Conservation (phyloP, 805 yeast species). For the Candida caryicola region DNA sequence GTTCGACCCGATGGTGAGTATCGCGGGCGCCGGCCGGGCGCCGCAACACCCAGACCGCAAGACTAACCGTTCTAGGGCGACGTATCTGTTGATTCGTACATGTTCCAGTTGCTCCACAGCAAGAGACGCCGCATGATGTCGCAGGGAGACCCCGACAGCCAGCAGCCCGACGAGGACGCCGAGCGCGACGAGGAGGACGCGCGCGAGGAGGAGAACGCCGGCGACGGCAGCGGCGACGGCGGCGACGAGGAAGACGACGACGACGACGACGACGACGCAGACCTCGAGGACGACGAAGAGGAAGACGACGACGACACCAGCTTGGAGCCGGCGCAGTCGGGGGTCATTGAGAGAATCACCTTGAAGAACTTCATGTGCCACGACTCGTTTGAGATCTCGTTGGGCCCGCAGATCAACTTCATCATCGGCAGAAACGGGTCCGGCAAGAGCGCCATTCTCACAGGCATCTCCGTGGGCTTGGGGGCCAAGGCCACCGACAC, state of each 20-base stretch:
- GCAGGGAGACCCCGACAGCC: not conserved
- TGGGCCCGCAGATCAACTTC: slow-evolving; percentile 81
- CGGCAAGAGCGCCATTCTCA: slow-evolving; percentile 84
- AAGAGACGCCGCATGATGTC: slow-evolving; percentile 5
- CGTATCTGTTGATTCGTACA: slow-evolving; percentile 8
- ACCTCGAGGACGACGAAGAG: slow-evolving; percentile 15
- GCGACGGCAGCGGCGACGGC: slow-evolving; percentile 13
- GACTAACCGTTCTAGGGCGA: slow-evolving; percentile 8
- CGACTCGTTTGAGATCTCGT: slow-evolving; percentile 65
- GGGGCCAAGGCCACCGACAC: slow-evolving; percentile 90
- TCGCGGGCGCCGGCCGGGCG: too few relatives aligned
- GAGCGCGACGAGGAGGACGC: slow-evolving; percentile 2
- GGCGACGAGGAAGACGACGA: slow-evolving; percentile 15
- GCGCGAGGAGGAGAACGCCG: slow-evolving; percentile 10
- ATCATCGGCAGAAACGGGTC: slow-evolving; percentile 89
- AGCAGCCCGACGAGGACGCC: not conserved
- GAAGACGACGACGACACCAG: slow-evolving; percentile 15
- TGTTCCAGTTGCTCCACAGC: slow-evolving; percentile 9
- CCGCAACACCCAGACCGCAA: not conserved
- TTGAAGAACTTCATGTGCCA: slow-evolving; percentile 89
- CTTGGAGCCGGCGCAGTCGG: slow-evolving; percentile 46
- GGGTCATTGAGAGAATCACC: slow-evolving; percentile 61
- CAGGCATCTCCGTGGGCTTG: slow-evolving; percentile 82
- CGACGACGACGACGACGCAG: slow-evolving; percentile 13
- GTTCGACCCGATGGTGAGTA: not conserved